Base-by-base conservation (phyloP, 352 stramenopile species). In the Phytopythium ostracodes region DNA sequence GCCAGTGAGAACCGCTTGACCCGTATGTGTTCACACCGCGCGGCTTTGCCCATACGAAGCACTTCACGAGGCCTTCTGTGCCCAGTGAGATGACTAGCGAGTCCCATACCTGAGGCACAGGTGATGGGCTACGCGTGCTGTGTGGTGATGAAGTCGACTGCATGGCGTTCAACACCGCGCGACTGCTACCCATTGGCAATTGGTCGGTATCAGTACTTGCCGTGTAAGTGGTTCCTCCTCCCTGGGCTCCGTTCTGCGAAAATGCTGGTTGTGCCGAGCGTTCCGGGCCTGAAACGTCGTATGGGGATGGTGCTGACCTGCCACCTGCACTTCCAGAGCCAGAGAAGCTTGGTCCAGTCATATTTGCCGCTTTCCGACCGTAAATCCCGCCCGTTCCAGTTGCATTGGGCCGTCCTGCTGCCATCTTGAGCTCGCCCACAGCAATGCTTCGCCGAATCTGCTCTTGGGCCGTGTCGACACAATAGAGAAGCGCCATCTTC, bases 11-110 rank as follows among this genome's bases (percentile, higher is more conserved):
- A 0, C 66, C 69, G 1, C 61, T 65, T 29, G 60, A 58, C 14
- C 67, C 69, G 50, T 51, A 67, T 33, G 70, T 22, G 60, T 68
- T 54, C 58, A 68, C 36, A n/a, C 73, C 75, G 5, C 81, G 73
- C 12, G 86, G 86, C 47, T 93, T 84, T 10, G 78, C 78, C 84
- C 86, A 95, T 31, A 92, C 53, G 57, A 91, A 95, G 36, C 83
- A 92, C 62, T 91, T 93, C 4, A 89, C 65, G 1, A 95, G 66
- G 31, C 86, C 86, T 70, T 95, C 79, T 2, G 80, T 76, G 18
- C 86, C 86, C 0, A 95, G 66, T 4, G 82, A 92, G 24, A 95
- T 68, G 22, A 95, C 76, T 9, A 93, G 52, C 27, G 81, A 84
- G 61, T 93, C 81, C 84, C 84, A 93, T 10, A 73, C 44, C 36